phyloP scores from a whole-genome alignment of 805 yeast genomes.

The Pichia deserticola region DNA sequence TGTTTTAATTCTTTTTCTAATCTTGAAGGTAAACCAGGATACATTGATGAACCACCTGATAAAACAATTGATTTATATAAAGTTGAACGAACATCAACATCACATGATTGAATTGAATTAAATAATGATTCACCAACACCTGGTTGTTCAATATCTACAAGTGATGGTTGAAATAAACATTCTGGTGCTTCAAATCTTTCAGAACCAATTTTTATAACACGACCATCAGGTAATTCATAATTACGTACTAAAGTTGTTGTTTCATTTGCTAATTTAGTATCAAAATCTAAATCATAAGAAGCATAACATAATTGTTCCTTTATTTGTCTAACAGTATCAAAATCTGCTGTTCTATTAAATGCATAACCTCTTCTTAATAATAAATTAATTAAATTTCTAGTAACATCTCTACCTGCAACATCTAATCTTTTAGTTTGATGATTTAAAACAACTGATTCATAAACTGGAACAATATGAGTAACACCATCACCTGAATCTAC shows the following conservation, averaged over 20 bases:
- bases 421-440: slow-evolving; percentile 89
- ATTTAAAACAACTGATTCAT: slow-evolving; percentile 92
- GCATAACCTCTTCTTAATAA: slow-evolving; percentile 95
- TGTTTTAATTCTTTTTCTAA: slow-evolving; percentile 94
- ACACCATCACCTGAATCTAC: slow-evolving; percentile 99
- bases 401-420: slow-evolving; percentile 97
- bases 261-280: slow-evolving; percentile 78
- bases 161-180: slow-evolving; percentile 90
- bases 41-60: slow-evolving; percentile 98
- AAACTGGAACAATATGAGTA: slow-evolving; percentile 96
- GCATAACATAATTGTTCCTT: slow-evolving; percentile 95
- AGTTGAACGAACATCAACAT: slow-evolving; percentile 84
- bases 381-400: slow-evolving; percentile 88
- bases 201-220: slow-evolving; percentile 87
- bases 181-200: slow-evolving; percentile 97
- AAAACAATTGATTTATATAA: slow-evolving; percentile 87
- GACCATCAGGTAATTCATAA: slow-evolving; percentile 94
- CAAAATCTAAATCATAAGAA: slow-evolving; percentile 87
- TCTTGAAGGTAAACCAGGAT: slow-evolving; percentile 95
- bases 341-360: slow-evolving; percentile 96
- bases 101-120: slow-evolving; percentile 91
- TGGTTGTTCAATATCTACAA: slow-evolving; percentile 94
- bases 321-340: slow-evolving; percentile 96
- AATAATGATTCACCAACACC: slow-evolving; percentile 92
- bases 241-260: slow-evolving; percentile 91